Base-by-base conservation (phyloP, 1,284 basidiomycete species). In the Ganoderma sinense region DNA sequence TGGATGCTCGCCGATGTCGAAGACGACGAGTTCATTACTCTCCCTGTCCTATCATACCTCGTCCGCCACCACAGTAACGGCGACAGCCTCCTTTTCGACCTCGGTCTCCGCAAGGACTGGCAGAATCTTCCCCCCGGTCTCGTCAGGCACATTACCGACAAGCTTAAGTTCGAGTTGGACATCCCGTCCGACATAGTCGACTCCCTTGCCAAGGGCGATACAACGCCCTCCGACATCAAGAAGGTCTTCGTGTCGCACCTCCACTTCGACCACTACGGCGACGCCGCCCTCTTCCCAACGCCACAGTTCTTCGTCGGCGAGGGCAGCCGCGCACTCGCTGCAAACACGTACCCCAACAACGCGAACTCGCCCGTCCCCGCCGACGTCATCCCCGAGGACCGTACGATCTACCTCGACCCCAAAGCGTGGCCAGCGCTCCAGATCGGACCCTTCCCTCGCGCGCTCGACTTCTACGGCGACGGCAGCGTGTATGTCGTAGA, bases 401-500 rank as follows among this genome's bases (percentile, higher is more conserved):
- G 87, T 64, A 86, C 84, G 1, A 69, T 74, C 36, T 84, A 59
- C 70, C 66, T 76, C 26, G 55, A 65, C 33, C 64, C 69, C 29
- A 56, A 18, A n/a, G 63, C 4, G 7, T 74, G 72, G 75, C 65
- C 67, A 23, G 41, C 70, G 41, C 59, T 90, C 36, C 36, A 36
- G 36, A 7, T 36, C 43, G 88, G 87, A 0, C 85, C 86, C 4
- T 90, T 89, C 77, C 83, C 84, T 7, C 82, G 79, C 56, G 84
- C 85, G 7, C 74, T 85, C 36, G 88, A 91, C 78, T 85, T 84
- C 71, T 89, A 85, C 74, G 84, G 83, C 18, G 89, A 91, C 71
- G 89, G 89, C 2, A 86, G 85, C 70, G 69, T 89, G 53, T 88
- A 88, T 74, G 78, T 91, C 67, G 80, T 90, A 66, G 85, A 90